These are phyloP conservation scores for Chalciporus pseudorubinellus DNA, from an alignment of 768 basidiomycete species.

Conservation along the genomic window DNA sequence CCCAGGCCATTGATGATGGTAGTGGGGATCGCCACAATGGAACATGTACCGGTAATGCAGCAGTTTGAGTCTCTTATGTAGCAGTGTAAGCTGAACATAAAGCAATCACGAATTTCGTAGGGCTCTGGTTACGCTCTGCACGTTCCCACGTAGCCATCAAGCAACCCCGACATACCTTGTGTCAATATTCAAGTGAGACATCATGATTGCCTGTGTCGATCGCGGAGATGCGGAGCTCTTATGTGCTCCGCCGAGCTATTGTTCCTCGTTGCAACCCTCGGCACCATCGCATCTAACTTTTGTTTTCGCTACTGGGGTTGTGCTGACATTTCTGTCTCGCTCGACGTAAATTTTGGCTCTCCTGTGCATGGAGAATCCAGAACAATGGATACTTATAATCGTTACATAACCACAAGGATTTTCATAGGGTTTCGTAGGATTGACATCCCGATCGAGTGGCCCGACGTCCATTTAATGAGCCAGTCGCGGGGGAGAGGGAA, in stretches of 20 bases:
- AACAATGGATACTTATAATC: slow-evolving; percentile 24
- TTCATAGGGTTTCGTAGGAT: background rate
- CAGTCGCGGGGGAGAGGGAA: background rate
- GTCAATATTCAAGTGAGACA: slow-evolving; percentile 34
- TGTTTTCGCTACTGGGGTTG: slow-evolving; percentile 17
- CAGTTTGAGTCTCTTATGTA: slow-evolving; percentile 2
- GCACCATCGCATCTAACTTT: slow-evolving; percentile 15
- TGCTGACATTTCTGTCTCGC: slow-evolving; percentile 9
- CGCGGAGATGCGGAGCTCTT: slow-evolving; percentile 9
- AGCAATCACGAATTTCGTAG: background rate
- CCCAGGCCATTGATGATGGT: background rate
- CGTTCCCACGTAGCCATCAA: slow-evolving; percentile 7
- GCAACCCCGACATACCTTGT: slow-evolving; percentile 15
- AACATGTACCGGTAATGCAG: background rate
- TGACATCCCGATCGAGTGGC: slow-evolving; percentile 10
- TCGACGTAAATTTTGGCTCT: slow-evolving; percentile 2
- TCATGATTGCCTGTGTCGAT: slow-evolving; percentile 17
- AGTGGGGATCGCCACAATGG: background rate
- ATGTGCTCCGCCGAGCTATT: slow-evolving; percentile 19
- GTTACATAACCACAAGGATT: slow-evolving; percentile 9
- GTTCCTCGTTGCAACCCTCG: slow-evolving; percentile 11
- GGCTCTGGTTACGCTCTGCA: slow-evolving; percentile 16
- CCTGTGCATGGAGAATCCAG: background rate
- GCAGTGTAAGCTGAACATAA: background rate
- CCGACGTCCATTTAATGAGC: slow-evolving; percentile 20